These are phyloP conservation scores for Salicornia ramosissima DNA, from an alignment of 148 eudicot species.

Conservation along the genomic window DNA sequence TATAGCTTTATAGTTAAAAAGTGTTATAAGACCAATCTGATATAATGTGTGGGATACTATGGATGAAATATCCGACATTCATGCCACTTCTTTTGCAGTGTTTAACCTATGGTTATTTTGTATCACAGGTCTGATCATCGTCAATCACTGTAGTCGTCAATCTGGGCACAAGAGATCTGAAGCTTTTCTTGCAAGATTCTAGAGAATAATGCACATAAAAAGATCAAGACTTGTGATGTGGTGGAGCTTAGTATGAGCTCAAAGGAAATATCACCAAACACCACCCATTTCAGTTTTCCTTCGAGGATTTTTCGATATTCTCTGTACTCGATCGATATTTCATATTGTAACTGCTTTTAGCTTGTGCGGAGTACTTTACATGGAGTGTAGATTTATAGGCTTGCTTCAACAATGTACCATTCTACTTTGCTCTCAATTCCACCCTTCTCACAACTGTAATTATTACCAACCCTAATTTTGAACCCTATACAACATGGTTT, in stretches of 20 bases:
- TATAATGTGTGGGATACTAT: too few species aligned
- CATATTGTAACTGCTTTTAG: neutral
- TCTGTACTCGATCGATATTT: slow-evolving; percentile 1
- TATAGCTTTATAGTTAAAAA: too few species aligned
- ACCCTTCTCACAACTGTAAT: slow-evolving; percentile 24
- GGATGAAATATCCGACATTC: neutral
- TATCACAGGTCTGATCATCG: slow-evolving; percentile 25
- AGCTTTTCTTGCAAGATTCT: neutral
- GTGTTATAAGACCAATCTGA: too few species aligned
- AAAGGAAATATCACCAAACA: slow-evolving; percentile 13
- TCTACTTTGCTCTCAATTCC: slow-evolving; percentile 2
- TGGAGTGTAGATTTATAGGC: slow-evolving; percentile 25
- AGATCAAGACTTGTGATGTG: slow-evolving; percentile 5
- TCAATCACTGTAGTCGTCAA: slow-evolving; percentile 16
- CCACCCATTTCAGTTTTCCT: neutral
- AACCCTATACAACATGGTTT: neutral
- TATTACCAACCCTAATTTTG: slow-evolving; percentile 9
- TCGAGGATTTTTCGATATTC: neutral
- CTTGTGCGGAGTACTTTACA: neutral
- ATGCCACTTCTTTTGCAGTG: neutral
- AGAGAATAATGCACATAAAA: slow-evolving; percentile 20
- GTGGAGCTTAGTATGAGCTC: slow-evolving; percentile 8
- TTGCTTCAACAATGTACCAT: neutral
- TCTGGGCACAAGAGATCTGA: slow-evolving; percentile 4
- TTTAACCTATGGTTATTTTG: slow-evolving; percentile 3